phyloP scores from a whole-genome alignment of 768 basidiomycete genomes.

The Pholiota molesta region DNA sequence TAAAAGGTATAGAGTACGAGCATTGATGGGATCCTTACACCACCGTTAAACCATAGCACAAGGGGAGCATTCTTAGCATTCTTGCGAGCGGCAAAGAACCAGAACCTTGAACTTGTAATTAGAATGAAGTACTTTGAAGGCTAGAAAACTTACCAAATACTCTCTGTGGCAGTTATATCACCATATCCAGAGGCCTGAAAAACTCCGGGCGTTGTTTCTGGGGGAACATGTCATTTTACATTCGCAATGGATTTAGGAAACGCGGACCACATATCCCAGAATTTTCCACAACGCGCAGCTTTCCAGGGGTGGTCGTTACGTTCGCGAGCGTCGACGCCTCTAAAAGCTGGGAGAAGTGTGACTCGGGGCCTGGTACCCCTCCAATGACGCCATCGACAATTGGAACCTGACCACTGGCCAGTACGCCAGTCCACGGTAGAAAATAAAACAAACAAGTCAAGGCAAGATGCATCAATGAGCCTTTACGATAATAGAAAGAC shows the following conservation, averaged over 20 bases:
- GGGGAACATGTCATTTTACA: background rate
- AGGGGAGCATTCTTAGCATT: slow-evolving; percentile 64
- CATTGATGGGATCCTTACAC: slow-evolving; percentile 36
- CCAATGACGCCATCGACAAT: slow-evolving; percentile 54
- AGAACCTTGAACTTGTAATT: slow-evolving; percentile 52
- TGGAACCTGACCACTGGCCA: slow-evolving; percentile 45
- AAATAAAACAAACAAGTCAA: slow-evolving; percentile 9
- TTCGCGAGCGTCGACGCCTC: slow-evolving; percentile 9
- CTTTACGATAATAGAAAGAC: background rate
- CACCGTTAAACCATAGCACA: slow-evolving; percentile 69
- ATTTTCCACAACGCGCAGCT: slow-evolving; percentile 60
- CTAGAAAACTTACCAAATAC: slow-evolving; percentile 49
- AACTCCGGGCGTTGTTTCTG: slow-evolving; percentile 62
- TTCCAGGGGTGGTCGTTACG: slow-evolving; percentile 46
- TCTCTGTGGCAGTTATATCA: slow-evolving; percentile 55
- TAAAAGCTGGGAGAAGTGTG: slow-evolving; percentile 2
- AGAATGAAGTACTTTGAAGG: background rate
- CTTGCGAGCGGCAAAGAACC: slow-evolving; percentile 67
- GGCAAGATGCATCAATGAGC: slow-evolving; percentile 7
- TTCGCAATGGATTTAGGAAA: background rate
- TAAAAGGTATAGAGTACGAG: background rate
- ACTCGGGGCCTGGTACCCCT: slow-evolving; percentile 37
- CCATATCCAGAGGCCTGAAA: slow-evolving; percentile 68
- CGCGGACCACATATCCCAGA: slow-evolving; percentile 59
- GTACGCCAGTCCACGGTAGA: slow-evolving; percentile 6